A percentile compares a stretch with the other conserved stretches of the same genome.
These are phyloP conservation scores for Bacterosira constricta DNA, from an alignment of 108 stramenopile species.

Conservation along the genomic window DNA sequence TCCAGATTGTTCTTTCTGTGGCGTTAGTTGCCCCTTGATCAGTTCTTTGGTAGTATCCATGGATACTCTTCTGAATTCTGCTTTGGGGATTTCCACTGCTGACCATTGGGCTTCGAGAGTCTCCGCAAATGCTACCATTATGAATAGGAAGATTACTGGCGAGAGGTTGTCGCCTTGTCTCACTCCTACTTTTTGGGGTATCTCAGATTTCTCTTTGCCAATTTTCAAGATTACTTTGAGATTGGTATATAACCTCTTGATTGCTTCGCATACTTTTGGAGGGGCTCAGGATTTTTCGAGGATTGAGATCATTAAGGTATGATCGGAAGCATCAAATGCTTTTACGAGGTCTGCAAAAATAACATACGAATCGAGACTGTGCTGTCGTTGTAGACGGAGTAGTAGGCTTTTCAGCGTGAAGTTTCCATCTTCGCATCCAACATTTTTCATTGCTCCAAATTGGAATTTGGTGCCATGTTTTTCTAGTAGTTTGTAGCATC, in stretches of 20 bases:
- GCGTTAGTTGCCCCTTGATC: no score
- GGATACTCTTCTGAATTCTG: no score
- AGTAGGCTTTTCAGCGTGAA: no score
- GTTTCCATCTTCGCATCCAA: constrained; percentile 24
- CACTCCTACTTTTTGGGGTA: neutral
- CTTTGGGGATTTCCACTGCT: no score
- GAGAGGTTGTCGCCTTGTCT: neutral
- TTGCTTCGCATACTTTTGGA: neutral
- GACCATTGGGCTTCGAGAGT: neutral
- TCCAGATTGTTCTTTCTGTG: no score
- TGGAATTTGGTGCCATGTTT: constrained; percentile 22
- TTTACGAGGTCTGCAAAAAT: no score
- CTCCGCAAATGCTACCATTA: constrained; percentile 16
- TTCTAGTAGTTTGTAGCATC: constrained; percentile 11
- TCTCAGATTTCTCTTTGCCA: neutral
- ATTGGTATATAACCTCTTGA: constrained; percentile 2
- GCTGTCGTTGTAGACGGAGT: no score
- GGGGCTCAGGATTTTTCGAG: constrained; percentile 16
- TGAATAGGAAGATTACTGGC: constrained; percentile 28
- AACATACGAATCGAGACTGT: no score
- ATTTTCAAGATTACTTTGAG: neutral
- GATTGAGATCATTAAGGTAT: neutral
- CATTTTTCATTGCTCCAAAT: neutral
- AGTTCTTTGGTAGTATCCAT: no score
- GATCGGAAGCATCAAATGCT: constrained; percentile 26